These are phyloP conservation scores for Smithsoniella earleae DNA, from an alignment of 163 green algal genomes.

Conservation along the genomic window DNA sequence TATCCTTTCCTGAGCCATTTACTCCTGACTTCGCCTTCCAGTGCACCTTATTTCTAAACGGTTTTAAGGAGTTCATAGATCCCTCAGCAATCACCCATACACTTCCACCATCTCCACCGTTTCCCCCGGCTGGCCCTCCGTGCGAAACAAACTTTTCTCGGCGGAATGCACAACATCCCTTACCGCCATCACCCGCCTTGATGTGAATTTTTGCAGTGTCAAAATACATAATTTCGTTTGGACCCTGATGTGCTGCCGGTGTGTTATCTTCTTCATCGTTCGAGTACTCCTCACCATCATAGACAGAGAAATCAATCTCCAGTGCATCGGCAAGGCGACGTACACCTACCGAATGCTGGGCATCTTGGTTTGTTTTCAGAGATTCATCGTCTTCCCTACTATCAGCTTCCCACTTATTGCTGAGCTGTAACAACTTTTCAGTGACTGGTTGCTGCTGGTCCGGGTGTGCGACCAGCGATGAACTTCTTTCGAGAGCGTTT, in stretches of 20 bases:
- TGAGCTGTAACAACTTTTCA: too few relatives aligned
- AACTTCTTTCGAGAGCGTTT: not conserved
- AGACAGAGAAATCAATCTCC: constrained; percentile 24
- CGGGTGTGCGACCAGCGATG: not conserved
- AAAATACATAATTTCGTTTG: constrained; percentile 78
- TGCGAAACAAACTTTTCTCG: constrained; percentile 85
- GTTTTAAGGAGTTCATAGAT: constrained; percentile 67
- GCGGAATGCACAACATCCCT: constrained; percentile 85
- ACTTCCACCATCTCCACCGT: constrained; percentile 73
- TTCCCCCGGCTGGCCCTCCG: constrained; percentile 76
- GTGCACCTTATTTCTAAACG: constrained; percentile 55
- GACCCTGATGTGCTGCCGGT: too few relatives aligned
- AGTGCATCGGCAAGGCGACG: too few relatives aligned
- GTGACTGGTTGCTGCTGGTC: too few relatives aligned
- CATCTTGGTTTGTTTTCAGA: too few relatives aligned
- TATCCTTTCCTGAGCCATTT: constrained; percentile 43
- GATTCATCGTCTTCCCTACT: too few relatives aligned
- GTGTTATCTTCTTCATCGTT: not conserved
- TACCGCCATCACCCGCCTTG: constrained; percentile 76
- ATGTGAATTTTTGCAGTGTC: constrained; percentile 80
- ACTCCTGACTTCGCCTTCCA: constrained; percentile 42
- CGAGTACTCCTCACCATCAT: not conserved
- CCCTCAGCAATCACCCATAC: constrained; percentile 74
- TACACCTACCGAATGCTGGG: too few relatives aligned
- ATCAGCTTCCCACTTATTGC: too few relatives aligned